Evolutionary conservation across 805 yeast genomes (phyloP).

Genomic region (Candida jianshihensis): DNA sequence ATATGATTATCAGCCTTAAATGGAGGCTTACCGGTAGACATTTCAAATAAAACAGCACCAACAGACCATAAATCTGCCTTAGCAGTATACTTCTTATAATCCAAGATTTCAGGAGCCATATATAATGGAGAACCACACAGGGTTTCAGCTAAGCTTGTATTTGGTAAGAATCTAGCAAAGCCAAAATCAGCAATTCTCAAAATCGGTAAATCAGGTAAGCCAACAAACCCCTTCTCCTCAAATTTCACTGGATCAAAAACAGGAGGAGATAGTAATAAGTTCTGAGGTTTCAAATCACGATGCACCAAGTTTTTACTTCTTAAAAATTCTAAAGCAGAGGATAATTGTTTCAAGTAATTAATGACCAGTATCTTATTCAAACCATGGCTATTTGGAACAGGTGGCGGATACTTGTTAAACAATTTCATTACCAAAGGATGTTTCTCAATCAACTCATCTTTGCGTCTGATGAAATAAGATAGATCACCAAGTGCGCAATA

Average conservation of each 20-base stretch:
- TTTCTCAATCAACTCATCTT: slow-evolving; percentile 60
- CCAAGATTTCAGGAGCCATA: slow-evolving; percentile 96
- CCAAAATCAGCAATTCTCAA: slow-evolving; percentile 96
- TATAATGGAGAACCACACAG: slow-evolving; percentile 95
- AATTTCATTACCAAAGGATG: slow-evolving; percentile 77
- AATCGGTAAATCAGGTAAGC: slow-evolving; percentile 83
- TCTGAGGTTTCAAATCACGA: slow-evolving; percentile 94
- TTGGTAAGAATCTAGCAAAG: slow-evolving; percentile 90
- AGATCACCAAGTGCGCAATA: slow-evolving; percentile 94
- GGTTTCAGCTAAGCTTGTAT: slow-evolving; percentile 92
- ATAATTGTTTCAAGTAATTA: slow-evolving; percentile 81
- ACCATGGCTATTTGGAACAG: slow-evolving; percentile 62
- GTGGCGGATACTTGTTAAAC: slow-evolving; percentile 77
- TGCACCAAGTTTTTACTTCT: slow-evolving; percentile 83
- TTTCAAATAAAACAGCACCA: slow-evolving; percentile 92
- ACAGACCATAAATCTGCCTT: slow-evolving; percentile 98
- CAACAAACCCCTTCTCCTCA: slow-evolving; percentile 49
- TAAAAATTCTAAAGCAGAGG: slow-evolving; percentile 77
- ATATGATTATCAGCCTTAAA: slow-evolving; percentile 91
- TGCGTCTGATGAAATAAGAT: slow-evolving; percentile 74
- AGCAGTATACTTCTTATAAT: slow-evolving; percentile 93
- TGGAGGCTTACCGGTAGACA: slow-evolving; percentile 96
- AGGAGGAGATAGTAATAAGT: slow-evolving; percentile 77
- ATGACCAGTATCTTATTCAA: slow-evolving; percentile 70
- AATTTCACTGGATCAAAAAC: slow-evolving; percentile 54